Evolutionary conservation across 371 early-diverging fungal species (phyloP).

Genomic region (Mortierella sp.): DNA sequence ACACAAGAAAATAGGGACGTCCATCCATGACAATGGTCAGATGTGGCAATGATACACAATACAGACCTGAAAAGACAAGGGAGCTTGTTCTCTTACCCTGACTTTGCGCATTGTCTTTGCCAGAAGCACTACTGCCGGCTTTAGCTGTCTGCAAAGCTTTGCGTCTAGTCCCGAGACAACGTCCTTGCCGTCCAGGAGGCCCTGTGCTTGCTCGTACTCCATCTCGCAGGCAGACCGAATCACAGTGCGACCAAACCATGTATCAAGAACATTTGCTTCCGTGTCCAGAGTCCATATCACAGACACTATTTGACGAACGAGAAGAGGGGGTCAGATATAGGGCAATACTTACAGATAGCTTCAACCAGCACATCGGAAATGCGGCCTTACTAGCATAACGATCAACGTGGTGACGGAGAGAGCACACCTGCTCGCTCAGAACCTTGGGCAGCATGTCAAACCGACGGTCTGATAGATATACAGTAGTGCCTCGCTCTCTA

Average conservation of each 20-base stretch:
- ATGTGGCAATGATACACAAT: background rate
- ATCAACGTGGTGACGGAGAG: slow-evolving; percentile 82
- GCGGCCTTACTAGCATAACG: slow-evolving; percentile 74
- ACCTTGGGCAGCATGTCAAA: slow-evolving; percentile 99
- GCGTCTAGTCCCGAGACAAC: slow-evolving; percentile 63
- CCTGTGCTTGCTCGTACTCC: slow-evolving; percentile 95
- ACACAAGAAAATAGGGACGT: no score
- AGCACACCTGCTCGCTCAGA: slow-evolving; percentile 90
- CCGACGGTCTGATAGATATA: slow-evolving; percentile 91
- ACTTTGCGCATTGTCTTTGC: slow-evolving; percentile 68
- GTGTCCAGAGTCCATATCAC: slow-evolving; percentile 78
- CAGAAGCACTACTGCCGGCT: slow-evolving; percentile 61
- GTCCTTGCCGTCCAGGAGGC: slow-evolving; percentile 74
- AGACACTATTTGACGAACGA: slow-evolving; percentile 63
- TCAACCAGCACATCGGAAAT: no score
- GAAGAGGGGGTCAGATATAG: background rate
- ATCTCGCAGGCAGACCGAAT: slow-evolving; percentile 87
- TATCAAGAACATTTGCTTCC: slow-evolving; percentile 58
- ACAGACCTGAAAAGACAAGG: background rate
- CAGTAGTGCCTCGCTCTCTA: slow-evolving; percentile 89
- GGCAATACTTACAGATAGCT: no score
- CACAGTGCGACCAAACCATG: slow-evolving; percentile 86
- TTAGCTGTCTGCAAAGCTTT: slow-evolving; percentile 60
- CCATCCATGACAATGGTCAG: no score
- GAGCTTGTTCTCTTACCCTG: slow-evolving; percentile 51